phyloP scores from a whole-genome alignment of 176 grass and related monocot species.

The Paspalum notatum region DNA sequence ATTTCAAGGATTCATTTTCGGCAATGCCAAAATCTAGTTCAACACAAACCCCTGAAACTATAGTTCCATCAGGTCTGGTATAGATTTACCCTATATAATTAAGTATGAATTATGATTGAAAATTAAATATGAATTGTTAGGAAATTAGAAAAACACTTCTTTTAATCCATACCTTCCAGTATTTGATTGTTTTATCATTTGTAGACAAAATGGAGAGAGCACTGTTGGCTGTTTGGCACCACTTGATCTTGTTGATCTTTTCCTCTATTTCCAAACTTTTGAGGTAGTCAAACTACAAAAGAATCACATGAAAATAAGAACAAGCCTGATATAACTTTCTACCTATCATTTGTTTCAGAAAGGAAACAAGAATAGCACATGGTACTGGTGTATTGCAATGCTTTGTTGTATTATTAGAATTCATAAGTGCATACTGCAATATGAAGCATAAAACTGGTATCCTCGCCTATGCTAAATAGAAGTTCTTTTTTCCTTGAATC shows the following conservation, averaged over 20 bases:
- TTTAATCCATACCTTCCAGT: conserved; percentile 74
- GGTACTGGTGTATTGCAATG: background rate
- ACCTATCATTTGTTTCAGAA: conserved; percentile 29
- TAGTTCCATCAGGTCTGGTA: background rate
- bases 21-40: background rate
- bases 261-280: conserved; percentile 99
- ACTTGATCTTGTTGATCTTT: conserved; percentile 92
- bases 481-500: background rate
- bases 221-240: conserved; percentile 76
- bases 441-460: background rate
- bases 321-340: conserved; percentile 11
- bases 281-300: conserved; percentile 92
- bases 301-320: conserved; percentile 34
- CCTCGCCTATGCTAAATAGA: conserved; percentile 13
- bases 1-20: background rate
- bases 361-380: conserved; percentile 24
- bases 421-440: background rate
- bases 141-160: conserved; percentile 11
- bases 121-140: background rate
- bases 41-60: conserved; percentile 4
- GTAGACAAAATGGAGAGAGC: conserved; percentile 79
- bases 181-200: conserved; percentile 96
- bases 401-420: conserved; percentile 11
- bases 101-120: conserved; percentile 20
- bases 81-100: conserved; percentile 17